Evolutionary conservation across 768 basidiomycete species (phyloP), one percentile per base, ranked within the genome.

Genomic region (Paxillus rubicundulus): DNA sequence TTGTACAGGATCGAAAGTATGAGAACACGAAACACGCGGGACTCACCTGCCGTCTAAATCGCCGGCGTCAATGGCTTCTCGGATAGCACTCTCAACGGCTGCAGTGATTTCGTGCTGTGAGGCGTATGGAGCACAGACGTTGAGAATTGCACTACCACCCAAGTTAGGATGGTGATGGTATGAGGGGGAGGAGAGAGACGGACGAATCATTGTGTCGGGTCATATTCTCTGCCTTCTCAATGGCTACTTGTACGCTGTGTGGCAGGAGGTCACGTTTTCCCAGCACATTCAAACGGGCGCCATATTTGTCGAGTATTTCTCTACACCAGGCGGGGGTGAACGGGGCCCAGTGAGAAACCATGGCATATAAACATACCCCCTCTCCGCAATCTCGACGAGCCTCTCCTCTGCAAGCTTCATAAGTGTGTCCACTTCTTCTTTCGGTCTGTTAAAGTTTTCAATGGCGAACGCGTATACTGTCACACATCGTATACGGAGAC

Each of bases 391-490:
- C 67, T 96, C 91, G 33, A 85, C 64, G 27, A 98, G 76, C 56
- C 87, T 85, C 14, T 78, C 77, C 65, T 91, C 85, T 1, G 89
- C 88, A 44, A 99, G 69, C n/a, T 73, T 68, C 92, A 99, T 93
- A 60, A 98, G 77, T 2, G 84, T 83, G 21, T 87, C 82, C 2
- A 99, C 92, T 67, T 99, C 97, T 4, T 86, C 86, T 49, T 81
- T 74, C 1, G 87, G 79, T 18, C 97, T 81, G 55, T 90, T 90
- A 74, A 98, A 98, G 72, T 98, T 99, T 61, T 98, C 96, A 54
- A 98, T 93, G 1, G 94, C 82, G 70, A 99, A 99, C n/a, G 93
- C 92, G 61, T 96, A 99, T n/a, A 87, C 90, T 2, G 92, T 86
- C 21, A 98, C 93, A 54, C 88, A 92, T 53, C 74, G 78, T 44